These are phyloP conservation scores for Fraxinus paxiana DNA, from an alignment of 305 asterid species.

Conservation along the genomic window DNA sequence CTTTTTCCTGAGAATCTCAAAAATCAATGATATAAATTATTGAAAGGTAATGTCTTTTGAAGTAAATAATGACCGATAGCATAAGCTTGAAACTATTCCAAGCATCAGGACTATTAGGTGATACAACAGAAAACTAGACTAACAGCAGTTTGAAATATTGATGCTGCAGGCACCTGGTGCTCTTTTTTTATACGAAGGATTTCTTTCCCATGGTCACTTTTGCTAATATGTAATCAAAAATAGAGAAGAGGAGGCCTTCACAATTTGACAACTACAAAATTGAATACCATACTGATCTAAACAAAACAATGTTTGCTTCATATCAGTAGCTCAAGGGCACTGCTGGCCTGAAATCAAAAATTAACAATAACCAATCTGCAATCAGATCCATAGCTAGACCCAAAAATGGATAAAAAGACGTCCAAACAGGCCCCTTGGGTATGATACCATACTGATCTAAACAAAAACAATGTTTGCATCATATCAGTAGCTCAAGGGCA, in stretches of 20 bases:
- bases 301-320: neutral
- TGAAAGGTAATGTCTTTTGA: conserved; percentile 7
- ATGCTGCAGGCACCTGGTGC: neutral
- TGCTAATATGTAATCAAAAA: neutral
- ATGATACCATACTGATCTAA: neutral
- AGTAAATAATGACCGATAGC: neutral
- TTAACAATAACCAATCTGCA: neutral
- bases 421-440: neutral
- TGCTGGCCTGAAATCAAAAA: neutral
- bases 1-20: conserved; percentile 60
- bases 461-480: neutral
- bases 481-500: neutral
- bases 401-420: neutral
- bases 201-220: neutral
- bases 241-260: neutral
- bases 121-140: neutral
- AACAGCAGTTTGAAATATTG: conserved; percentile 10
- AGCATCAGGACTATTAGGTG: neutral
- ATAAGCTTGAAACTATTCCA: neutral
- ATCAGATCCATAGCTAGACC: neutral
- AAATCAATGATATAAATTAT: neutral
- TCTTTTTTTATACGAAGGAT: neutral
- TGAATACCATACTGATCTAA: neutral
- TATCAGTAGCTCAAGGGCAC: neutral
- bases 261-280: conserved; percentile 5